Evolutionary conservation across 495 filamentous ascomycete species (phyloP).

Genomic region (Podospora australis): DNA sequence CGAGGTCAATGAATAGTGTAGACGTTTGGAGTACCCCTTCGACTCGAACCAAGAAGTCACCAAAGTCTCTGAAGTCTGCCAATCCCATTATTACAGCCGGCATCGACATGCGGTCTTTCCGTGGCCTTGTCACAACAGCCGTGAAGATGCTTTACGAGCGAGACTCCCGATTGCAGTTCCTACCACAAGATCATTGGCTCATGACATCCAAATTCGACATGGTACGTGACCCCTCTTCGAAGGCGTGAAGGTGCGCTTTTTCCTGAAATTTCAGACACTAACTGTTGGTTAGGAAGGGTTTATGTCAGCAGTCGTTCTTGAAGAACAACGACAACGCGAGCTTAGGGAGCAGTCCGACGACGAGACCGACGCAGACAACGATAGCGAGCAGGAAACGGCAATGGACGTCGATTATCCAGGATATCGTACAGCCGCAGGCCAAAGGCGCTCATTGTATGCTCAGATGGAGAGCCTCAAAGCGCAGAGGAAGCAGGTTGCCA

Average conservation of each 20-base stretch:
- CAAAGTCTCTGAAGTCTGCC: no score
- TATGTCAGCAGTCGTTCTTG: slow-evolving; percentile 74
- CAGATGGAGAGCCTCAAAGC: slow-evolving; percentile 44
- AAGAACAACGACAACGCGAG: slow-evolving; percentile 50
- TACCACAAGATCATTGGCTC: slow-evolving; percentile 80
- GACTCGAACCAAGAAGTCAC: no score
- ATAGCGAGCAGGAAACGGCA: slow-evolving; percentile 37
- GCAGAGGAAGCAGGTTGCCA: slow-evolving; percentile 56
- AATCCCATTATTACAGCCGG: no score
- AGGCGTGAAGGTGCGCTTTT: no score
- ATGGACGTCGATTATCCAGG: slow-evolving; percentile 31
- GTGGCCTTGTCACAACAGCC: slow-evolving; percentile 73
- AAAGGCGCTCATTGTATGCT: slow-evolving; percentile 29
- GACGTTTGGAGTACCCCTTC: no score
- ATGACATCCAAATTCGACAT: slow-evolving; percentile 92
- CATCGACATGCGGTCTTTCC: slow-evolving; percentile 72
- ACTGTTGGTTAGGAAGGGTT: no score
- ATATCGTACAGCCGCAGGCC: slow-evolving; percentile 18
- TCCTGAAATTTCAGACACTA: no score
- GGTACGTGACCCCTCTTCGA: no score
- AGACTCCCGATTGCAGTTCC: slow-evolving; percentile 82
- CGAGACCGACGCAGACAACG: slow-evolving; percentile 31
- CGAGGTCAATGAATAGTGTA: no score
- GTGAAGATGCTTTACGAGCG: slow-evolving; percentile 86
- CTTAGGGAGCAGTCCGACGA: slow-evolving; percentile 46